A percentile compares a stretch with the other conserved stretches of the same genome.
These are phyloP conservation scores for Quercus cerris DNA, from an alignment of 306 rosid species.

Conservation along the genomic window DNA sequence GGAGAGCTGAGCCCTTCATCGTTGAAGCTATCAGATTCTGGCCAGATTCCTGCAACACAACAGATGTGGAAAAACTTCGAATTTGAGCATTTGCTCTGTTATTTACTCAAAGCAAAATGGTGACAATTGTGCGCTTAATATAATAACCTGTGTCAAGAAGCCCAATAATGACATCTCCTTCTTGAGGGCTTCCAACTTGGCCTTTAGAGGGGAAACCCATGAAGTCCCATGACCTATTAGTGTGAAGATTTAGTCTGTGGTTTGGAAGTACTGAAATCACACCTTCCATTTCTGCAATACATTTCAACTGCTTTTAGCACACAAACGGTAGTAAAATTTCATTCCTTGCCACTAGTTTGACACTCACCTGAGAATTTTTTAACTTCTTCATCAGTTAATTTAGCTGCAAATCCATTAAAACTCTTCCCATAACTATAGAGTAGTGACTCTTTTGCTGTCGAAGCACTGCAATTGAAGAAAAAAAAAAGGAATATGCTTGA, in stretches of 20 bases:
- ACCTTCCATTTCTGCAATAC: too few species aligned
- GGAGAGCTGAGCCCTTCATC: constrained; percentile 22
- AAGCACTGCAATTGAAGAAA: constrained; percentile 2
- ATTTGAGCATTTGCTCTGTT: background rate
- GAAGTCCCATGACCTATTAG: too few species aligned
- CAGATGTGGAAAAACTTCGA: background rate
- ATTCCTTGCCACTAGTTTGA: too few species aligned
- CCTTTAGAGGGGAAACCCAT: background rate
- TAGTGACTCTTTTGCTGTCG: constrained; percentile 27
- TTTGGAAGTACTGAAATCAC: too few species aligned
- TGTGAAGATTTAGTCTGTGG: too few species aligned
- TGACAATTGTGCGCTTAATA: too few species aligned
- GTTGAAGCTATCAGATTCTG: constrained; percentile 34
- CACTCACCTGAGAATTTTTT: background rate
- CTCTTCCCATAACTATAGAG: constrained; percentile 33
- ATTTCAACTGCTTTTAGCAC: too few species aligned
- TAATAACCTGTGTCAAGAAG: constrained; percentile 25
- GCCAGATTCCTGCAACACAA: constrained; percentile 34
- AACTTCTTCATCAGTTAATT: constrained; percentile 28
- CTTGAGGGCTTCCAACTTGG: background rate
- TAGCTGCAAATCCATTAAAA: constrained; percentile 38
- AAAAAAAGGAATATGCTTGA: background rate
- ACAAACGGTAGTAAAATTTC: too few species aligned
- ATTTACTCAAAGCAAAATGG: background rate
- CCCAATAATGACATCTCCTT: constrained; percentile 27